A percentile compares a stretch with the other conserved stretches of the same genome.
These are phyloP conservation scores for Podospora appendiculata DNA, from an alignment of 495 filamentous ascomycete species.

Conservation along the genomic window DNA sequence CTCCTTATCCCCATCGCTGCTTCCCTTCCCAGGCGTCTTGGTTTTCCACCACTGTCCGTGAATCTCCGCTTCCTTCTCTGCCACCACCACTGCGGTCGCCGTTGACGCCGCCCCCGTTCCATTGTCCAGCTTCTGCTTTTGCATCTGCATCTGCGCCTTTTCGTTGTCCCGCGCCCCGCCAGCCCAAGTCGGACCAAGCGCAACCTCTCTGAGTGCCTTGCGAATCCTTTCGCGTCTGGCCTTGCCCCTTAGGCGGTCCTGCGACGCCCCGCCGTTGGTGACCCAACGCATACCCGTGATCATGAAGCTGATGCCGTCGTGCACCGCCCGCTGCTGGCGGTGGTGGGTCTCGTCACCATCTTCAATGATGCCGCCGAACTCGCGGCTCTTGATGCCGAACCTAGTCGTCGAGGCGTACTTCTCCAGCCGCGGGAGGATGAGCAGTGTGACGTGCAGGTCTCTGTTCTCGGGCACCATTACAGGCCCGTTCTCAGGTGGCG, in stretches of 20 bases:
- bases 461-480: slow-evolving; percentile 48
- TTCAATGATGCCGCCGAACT: slow-evolving; percentile 49
- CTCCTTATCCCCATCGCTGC: slow-evolving; percentile 38
- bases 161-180: slow-evolving; percentile 2
- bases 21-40: slow-evolving; percentile 6
- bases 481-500: slow-evolving; percentile 41
- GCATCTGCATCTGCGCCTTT: slow-evolving; percentile 1
- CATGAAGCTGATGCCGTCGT: slow-evolving; percentile 88
- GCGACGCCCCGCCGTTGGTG: slow-evolving; percentile 63
- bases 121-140: slow-evolving; percentile 4
- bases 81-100: neutral
- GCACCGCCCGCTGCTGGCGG: slow-evolving; percentile 30
- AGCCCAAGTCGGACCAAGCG: slow-evolving; percentile 20
- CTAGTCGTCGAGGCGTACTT: slow-evolving; percentile 65
- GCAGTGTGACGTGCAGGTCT: slow-evolving; percentile 76
- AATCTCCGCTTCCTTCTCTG: neutral
- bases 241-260: slow-evolving; percentile 42
- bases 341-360: slow-evolving; percentile 7
- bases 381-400: slow-evolving; percentile 72
- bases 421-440: slow-evolving; percentile 73
- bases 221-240: slow-evolving; percentile 40
- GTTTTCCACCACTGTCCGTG: slow-evolving; percentile 13
- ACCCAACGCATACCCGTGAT: slow-evolving; percentile 68
- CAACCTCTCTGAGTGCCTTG: slow-evolving; percentile 36
- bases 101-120: slow-evolving; percentile 3